A percentile compares a stretch with the other conserved stretches of the same genome.
Conservation (phyloP, 139 green algal genomes). For the Chlamydomonas sp. region DNA sequence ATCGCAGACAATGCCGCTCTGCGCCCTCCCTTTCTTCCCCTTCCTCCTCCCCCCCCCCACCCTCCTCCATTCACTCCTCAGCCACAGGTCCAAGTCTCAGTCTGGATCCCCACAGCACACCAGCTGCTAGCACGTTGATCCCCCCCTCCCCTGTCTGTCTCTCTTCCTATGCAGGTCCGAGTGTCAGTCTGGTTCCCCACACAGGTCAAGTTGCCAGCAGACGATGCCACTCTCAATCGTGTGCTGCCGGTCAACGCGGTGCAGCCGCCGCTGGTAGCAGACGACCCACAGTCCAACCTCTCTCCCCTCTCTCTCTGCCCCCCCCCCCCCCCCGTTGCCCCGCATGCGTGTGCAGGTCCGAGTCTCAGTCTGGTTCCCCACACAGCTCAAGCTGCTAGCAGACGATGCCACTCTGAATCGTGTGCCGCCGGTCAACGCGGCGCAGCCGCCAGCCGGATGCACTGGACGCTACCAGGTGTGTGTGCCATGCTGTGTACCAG, state of each 20-base stretch:
- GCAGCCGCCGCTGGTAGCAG: too few relatives aligned
- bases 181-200: constrained; percentile 12
- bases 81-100: too few relatives aligned
- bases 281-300: too few relatives aligned
- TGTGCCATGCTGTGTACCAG: too few relatives aligned
- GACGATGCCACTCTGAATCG: constrained; percentile 34
- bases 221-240: constrained; percentile 33
- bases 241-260: constrained; percentile 38
- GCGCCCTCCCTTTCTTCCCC: too few relatives aligned
- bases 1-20: too few relatives aligned
- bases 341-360: not conserved
- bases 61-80: too few relatives aligned
- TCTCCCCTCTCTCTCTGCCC: too few relatives aligned
- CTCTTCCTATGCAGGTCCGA: not conserved
- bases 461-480: constrained; percentile 21
- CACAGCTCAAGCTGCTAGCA: not conserved
- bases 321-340: not conserved
- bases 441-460: not conserved
- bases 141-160: not conserved
- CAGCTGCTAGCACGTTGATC: not conserved
- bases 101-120: too few relatives aligned
- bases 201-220: constrained; percentile 5
- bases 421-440: constrained; percentile 35
- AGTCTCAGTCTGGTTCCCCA: constrained; percentile 11
- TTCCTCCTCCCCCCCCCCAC: too few relatives aligned